These are phyloP conservation scores for Elsinoe batatas DNA, from an alignment of 2,329 filamentous ascomycete genomes.

Conservation along the genomic window DNA sequence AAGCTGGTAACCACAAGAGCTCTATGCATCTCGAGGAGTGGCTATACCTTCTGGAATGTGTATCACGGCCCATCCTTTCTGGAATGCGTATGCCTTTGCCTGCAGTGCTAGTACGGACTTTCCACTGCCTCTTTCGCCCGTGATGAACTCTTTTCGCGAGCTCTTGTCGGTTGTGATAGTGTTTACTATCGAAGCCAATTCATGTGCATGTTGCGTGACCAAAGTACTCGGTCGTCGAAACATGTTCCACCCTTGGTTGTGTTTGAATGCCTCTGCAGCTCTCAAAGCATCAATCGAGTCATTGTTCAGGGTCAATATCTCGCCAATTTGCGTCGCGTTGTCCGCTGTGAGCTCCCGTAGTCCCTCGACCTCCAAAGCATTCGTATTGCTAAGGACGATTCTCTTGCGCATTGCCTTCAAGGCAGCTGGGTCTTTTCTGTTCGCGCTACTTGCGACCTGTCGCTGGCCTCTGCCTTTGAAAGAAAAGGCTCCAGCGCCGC, in stretches of 20 bases:
- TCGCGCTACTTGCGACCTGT: conserved; percentile 31
- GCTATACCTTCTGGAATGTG: conserved; percentile 73
- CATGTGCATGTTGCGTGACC: conserved; percentile 66
- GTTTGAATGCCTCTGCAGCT: conserved; percentile 82
- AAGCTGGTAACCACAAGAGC: conserved; percentile 17
- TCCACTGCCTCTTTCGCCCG: conserved; percentile 63
- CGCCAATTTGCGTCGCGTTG: conserved; percentile 51
- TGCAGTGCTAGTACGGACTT: conserved; percentile 85
- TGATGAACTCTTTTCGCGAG: conserved; percentile 54
- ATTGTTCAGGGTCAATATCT: conserved; percentile 60
- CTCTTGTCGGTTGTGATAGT: conserved; percentile 33
- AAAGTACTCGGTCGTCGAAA: conserved; percentile 75
- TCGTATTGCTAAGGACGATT: conserved; percentile 87
- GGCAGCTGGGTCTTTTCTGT: conserved; percentile 58
- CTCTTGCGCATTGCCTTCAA: conserved; percentile 79
- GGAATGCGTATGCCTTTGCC: conserved; percentile 67
- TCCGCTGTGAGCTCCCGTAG: conserved; percentile 51
- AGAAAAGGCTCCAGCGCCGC: conserved; percentile 22
- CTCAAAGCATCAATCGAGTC: conserved; percentile 68
- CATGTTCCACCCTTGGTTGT: conserved; percentile 75
- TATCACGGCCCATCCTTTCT: conserved; percentile 82
- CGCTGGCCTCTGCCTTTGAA: conserved; percentile 16
- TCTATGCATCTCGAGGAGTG: background rate
- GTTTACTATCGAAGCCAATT: conserved; percentile 56
- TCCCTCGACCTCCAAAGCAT: conserved; percentile 67